These are phyloP conservation scores for Amanita jacksonii DNA, from an alignment of 768 basidiomycete genomes.

Conservation along the genomic window DNA sequence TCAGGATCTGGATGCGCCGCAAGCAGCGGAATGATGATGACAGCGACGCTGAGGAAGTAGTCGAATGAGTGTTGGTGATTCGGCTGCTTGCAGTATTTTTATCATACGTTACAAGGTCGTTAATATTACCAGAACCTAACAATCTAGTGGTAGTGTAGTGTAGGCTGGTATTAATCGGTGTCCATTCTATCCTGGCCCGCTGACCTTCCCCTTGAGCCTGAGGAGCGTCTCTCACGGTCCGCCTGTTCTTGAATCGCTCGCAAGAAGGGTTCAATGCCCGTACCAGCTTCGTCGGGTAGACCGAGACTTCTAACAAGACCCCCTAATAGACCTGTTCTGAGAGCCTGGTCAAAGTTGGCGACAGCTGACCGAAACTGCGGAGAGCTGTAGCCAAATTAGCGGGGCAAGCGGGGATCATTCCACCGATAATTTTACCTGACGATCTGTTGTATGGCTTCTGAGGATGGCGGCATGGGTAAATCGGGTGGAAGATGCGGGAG, in stretches of 20 bases:
- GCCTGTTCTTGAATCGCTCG: conserved; percentile 74
- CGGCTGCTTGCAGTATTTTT: too few relatives aligned
- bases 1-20: conserved; percentile 50
- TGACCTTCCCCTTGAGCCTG: conserved; percentile 25
- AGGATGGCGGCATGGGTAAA: conserved; percentile 57
- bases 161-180: conserved; percentile 38
- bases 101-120: neutral
- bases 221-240: conserved; percentile 29
- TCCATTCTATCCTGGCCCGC: conserved; percentile 55
- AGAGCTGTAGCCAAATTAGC: conserved; percentile 36
- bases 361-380: conserved; percentile 80
- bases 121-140: neutral
- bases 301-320: conserved; percentile 71
- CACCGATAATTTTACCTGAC: conserved; percentile 34
- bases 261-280: conserved; percentile 69
- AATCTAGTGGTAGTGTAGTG: neutral
- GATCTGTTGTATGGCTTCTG: conserved; percentile 63
- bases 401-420: conserved; percentile 4
- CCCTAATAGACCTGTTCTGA: conserved; percentile 71
- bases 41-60: conserved; percentile 52
- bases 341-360: conserved; percentile 72
- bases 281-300: conserved; percentile 77
- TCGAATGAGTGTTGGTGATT: conserved; percentile 37
- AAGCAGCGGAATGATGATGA: conserved; percentile 37
- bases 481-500: conserved; percentile 81